phyloP scores from a whole-genome alignment of 441 rosid genomes.

The Erodium trifolium region DNA sequence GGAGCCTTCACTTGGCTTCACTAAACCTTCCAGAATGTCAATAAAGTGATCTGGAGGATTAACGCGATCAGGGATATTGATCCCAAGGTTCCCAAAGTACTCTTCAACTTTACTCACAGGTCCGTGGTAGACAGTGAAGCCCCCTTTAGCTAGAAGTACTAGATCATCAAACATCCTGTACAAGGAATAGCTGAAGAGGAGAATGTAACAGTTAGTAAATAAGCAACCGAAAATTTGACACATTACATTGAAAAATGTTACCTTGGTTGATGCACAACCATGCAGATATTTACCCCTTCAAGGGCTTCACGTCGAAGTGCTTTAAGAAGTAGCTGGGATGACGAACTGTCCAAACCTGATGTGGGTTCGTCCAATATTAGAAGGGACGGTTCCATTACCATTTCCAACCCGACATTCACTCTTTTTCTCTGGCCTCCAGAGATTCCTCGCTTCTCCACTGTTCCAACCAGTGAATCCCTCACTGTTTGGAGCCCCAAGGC shows the following conservation, averaged over 20 bases:
- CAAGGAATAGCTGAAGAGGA: constrained; percentile 62
- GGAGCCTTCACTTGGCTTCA: constrained; percentile 35
- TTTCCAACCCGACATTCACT: constrained; percentile 94
- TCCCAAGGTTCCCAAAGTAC: constrained; percentile 71
- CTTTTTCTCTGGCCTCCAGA: constrained; percentile 98
- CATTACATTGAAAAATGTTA: constrained; percentile 12
- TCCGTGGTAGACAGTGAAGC: constrained; percentile 81
- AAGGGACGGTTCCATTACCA: constrained; percentile 99
- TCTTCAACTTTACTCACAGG: constrained; percentile 82
- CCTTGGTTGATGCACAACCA: constrained; percentile 98
- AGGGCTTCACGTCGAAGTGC: constrained; percentile 98
- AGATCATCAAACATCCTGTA: constrained; percentile 92
- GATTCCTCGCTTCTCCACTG: constrained; percentile 92
- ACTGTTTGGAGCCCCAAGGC: constrained; percentile 71
- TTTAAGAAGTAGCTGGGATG: constrained; percentile 77
- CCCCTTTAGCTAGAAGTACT: constrained; percentile 91
- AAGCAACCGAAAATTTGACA: no score
- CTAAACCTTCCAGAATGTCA: constrained; percentile 85
- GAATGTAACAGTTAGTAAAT: constrained; percentile 9
- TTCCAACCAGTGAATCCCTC: constrained; percentile 84
- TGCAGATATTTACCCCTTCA: constrained; percentile 92
- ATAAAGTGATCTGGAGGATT: constrained; percentile 96
- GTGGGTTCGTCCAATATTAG: constrained; percentile 93
- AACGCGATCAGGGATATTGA: constrained; percentile 71
- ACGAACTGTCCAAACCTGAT: constrained; percentile 93